Percentiles rank a stretch among this genome's conserved stretches.
Evolutionary conservation across 169 alveolate genomes (phyloP).

Genomic region (Amoebophrya sp.): DNA sequence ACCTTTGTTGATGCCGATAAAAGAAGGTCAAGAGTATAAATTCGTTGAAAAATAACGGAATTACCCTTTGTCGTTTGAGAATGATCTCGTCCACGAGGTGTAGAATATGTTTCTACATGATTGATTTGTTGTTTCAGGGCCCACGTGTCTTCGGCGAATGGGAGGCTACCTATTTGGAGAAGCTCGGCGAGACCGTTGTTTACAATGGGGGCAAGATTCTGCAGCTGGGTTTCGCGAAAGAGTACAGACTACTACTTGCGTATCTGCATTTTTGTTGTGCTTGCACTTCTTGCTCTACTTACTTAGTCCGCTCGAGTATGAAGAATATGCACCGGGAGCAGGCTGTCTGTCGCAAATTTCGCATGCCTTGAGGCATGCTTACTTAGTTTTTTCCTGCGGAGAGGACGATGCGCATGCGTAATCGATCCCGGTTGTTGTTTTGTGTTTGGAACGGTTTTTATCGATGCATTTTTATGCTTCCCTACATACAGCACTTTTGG

Average conservation of each 20-base stretch:
- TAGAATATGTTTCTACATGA: background rate
- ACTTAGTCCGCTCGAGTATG: background rate
- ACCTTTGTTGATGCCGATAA: background rate
- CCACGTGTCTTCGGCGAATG: background rate
- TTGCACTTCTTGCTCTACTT: background rate
- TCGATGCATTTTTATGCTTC: background rate
- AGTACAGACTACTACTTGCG: background rate
- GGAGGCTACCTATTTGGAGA: background rate
- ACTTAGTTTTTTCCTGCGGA: background rate
- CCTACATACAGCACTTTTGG: background rate
- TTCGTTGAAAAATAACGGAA: background rate
- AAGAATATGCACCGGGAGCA: background rate
- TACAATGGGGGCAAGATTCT: background rate
- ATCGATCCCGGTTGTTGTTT: background rate
- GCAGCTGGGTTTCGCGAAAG: background rate
- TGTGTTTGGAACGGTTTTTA: background rate
- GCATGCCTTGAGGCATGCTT: too few species aligned
- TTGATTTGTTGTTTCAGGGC: background rate
- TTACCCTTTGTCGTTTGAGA: background rate
- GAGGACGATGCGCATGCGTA: background rate
- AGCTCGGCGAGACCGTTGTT: background rate
- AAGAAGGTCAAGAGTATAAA: background rate
- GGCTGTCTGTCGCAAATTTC: too few species aligned
- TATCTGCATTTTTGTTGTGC: background rate
- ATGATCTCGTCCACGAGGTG: background rate